Evolutionary conservation across 2,329 filamentous ascomycete genomes (phyloP), one percentile per base, ranked within the genome.

Genomic region (Torrubiella hemipterigena): DNA sequence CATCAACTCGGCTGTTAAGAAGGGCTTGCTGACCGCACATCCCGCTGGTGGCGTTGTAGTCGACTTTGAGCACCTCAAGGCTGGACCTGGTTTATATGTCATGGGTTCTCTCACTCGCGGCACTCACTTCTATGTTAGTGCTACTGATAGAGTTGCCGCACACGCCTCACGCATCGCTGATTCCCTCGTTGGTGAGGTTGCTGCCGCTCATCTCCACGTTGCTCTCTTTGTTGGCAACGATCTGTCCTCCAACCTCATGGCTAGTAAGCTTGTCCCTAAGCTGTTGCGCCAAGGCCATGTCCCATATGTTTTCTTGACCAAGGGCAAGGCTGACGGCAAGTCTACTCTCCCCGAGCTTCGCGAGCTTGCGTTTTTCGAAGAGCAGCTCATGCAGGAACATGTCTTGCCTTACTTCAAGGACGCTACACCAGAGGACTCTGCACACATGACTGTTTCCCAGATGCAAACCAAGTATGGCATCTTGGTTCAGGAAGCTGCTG

Each of bases 61-160:
- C 2, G 33, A 35, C 8, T 35, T 35, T 21, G n/a, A 32, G 7
- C 31, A 21, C 12, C 26, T 35, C 8, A 15, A 32, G 17, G 33
- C 33, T 2, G 4, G 13, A 6, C 27, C 13, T 4, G 27, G 30
- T 6, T 18, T 35, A 3, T 32, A 32, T 13, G 33, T 35, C 6
- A 35, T 35, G 26, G 33, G 33, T 3, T 35, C 30, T 4, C 22
- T 35, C 6, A 35, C 33, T 2, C 7, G 30, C 13, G 33, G 33
- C 26, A 35, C 29, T 4, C 33, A 35, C n/a, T 35, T 35, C 14
- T 35, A 32, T n/a, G 33, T 35, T 18, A 35, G 33, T 15, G 29
- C 33, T 9, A 32, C 30, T 6, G 30, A 35, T 17, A 19, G 33
- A 10, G 33, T 35, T 11, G 33, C 33, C 6, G 29, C 33, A 4